Evolutionary conservation across 768 basidiomycete genomes (phyloP).

Genomic region (Lanmaoa rubissima): DNA sequence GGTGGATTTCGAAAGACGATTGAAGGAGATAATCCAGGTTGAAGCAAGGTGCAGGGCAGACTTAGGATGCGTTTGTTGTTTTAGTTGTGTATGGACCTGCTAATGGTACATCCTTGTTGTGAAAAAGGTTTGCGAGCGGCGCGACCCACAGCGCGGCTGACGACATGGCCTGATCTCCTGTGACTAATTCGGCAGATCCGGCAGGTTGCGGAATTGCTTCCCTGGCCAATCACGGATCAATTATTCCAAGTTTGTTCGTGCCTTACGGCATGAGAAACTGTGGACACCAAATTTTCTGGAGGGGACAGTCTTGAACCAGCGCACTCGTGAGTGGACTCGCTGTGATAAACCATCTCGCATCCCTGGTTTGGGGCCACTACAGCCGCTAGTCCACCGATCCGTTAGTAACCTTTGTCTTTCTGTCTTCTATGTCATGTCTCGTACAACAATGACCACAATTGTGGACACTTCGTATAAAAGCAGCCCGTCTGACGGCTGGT

Average conservation of each 20-base stretch:
- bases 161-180: slow-evolving; percentile 83
- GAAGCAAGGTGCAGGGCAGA: no score
- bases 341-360: slow-evolving; percentile 67
- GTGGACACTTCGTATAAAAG: slow-evolving; percentile 12
- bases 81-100: no score
- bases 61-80: no score
- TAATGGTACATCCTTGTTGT: background rate
- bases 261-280: slow-evolving; percentile 62
- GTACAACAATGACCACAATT: slow-evolving; percentile 2
- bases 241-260: slow-evolving; percentile 76
- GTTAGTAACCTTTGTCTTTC: background rate
- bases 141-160: slow-evolving; percentile 82
- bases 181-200: slow-evolving; percentile 89
- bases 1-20: no score
- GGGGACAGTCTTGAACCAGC: slow-evolving; percentile 93
- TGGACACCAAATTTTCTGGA: slow-evolving; percentile 93
- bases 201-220: slow-evolving; percentile 92
- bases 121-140: slow-evolving; percentile 73
- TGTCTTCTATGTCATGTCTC: background rate
- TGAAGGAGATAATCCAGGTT: no score
- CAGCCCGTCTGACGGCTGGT: background rate
- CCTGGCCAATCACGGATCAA: slow-evolving; percentile 81
- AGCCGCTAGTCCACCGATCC: slow-evolving; percentile 63
- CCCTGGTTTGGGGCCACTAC: slow-evolving; percentile 80
- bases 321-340: slow-evolving; percentile 64